These are phyloP conservation scores for Hypoxylon crocopeplum DNA, from an alignment of 495 filamentous ascomycete species.

Conservation along the genomic window DNA sequence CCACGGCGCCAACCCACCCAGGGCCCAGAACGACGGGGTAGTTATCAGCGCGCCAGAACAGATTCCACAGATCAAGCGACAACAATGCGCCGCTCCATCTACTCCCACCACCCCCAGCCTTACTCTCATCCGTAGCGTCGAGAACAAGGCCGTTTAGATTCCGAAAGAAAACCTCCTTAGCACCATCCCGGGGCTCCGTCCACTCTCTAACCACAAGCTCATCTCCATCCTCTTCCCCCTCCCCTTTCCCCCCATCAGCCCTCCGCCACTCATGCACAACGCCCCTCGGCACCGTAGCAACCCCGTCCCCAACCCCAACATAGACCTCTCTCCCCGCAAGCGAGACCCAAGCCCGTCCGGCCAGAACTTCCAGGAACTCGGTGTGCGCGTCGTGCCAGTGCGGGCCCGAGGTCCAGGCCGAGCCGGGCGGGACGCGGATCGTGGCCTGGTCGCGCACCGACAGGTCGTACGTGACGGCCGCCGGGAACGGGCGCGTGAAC, in stretches of 20 bases:
- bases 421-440: constrained; percentile 38
- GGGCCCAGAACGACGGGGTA: constrained; percentile 16
- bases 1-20: constrained; percentile 2
- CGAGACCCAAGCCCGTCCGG: constrained; percentile 32
- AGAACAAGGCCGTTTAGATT: constrained; percentile 45
- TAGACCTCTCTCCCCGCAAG: constrained; percentile 7
- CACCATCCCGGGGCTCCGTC: constrained; percentile 41
- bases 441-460: constrained; percentile 29
- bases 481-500: constrained; percentile 39
- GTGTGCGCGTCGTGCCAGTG: constrained; percentile 46
- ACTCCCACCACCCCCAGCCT: not conserved
- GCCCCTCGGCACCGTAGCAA: constrained; percentile 24
- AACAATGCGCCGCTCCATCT: not conserved
- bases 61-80: constrained; percentile 24
- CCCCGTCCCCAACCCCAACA: constrained; percentile 8
- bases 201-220: constrained; percentile 44
- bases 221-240: constrained; percentile 7
- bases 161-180: constrained; percentile 46
- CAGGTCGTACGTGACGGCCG: constrained; percentile 44
- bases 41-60: constrained; percentile 37
- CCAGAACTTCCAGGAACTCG: constrained; percentile 43
- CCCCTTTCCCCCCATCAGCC: not conserved
- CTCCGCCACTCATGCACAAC: constrained; percentile 40
- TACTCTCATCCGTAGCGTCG: constrained; percentile 1
- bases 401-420: constrained; percentile 43